Evolutionary conservation across 768 basidiomycete species (phyloP), one percentile per base, ranked within the genome.

Genomic region (Suillus fuscotomentosus): DNA sequence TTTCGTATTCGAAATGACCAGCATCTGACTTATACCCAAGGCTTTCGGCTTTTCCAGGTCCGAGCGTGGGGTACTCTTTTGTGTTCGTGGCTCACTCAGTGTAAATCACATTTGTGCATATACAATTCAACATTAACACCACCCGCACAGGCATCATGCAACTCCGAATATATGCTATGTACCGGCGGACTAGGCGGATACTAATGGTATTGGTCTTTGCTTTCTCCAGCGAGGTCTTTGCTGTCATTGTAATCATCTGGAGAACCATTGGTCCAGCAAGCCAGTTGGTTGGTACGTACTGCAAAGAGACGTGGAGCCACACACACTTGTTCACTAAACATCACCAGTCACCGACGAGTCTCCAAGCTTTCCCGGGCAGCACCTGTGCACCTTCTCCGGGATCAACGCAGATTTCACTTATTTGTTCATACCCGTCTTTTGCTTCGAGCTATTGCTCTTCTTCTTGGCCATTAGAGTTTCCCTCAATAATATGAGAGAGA

Each of bases 101-200:
- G 74, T 75, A 38, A 36, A 51, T 31, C 2, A 20, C 48, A 53
- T 34, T 17, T 38, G 5, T 24, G 11, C 22, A 20, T 5, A 9
- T 60, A 61, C 68, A 22, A 73, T 41, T 24, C 13, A 48, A 60
- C 22, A 36, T n/a, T 61, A 3, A 50, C 53, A 22, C 6, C 4
- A 11, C 31, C 20, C 13, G 24, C 15, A 39, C 45, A 76, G 75
- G 68, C 13, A 76, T 70, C 17, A 77, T 77, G 75, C 69, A 70
- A 38, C 72, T 76, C 48, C 75, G 75, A 57, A 67, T 76, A 68
- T 77, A 76, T 34, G 75, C 76, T 7, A 68, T 77, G 73, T 76
- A 76, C 65, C 64, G 63, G 55, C 72, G 64, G 4, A 73, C 76
- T n/a, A 70, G 50, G 39, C 64, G 24, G 47, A 65, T 70, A 34